A percentile compares a stretch with the other conserved stretches of the same genome.
Evolutionary conservation across 371 early-diverging fungal species (phyloP).

Genomic region (Dichotomocladium elegans): DNA sequence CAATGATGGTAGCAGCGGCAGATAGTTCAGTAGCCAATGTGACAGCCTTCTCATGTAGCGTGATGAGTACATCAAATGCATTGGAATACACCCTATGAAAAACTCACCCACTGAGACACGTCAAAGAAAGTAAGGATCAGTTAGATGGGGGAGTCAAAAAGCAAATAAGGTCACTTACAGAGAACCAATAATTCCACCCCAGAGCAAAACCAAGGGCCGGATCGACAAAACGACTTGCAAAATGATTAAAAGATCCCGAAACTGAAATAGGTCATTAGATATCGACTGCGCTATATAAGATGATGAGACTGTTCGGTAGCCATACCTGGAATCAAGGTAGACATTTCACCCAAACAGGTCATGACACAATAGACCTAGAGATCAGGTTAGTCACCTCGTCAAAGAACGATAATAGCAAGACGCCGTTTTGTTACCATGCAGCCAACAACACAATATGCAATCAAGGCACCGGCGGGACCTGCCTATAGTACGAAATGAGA

Average conservation of each 20-base stretch:
- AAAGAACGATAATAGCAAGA: too few relatives aligned
- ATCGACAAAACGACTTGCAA: conserved; percentile 80
- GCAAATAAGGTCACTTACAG: too few relatives aligned
- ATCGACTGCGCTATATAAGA: not conserved
- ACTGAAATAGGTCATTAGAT: conserved; percentile 30
- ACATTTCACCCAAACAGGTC: conserved; percentile 84
- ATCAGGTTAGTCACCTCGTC: too few relatives aligned
- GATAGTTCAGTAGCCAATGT: conserved; percentile 70
- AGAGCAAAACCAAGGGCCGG: conserved; percentile 78
- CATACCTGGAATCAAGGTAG: conserved; percentile 58
- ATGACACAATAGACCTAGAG: conserved; percentile 72
- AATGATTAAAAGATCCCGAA: conserved; percentile 79
- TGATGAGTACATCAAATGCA: too few relatives aligned
- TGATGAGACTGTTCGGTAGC: not conserved
- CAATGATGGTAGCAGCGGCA: conserved; percentile 75
- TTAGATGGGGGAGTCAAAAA: too few relatives aligned
- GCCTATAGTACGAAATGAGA: conserved; percentile 18
- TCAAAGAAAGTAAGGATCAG: too few relatives aligned
- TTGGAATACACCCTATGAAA: too few relatives aligned
- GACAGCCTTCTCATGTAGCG: too few relatives aligned
- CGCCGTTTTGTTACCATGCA: conserved; percentile 64
- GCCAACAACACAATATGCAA: conserved; percentile 52
- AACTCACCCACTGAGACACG: too few relatives aligned
- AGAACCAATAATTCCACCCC: conserved; percentile 62
- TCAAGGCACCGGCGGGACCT: conserved; percentile 50